A percentile compares a stretch with the other conserved stretches of the same genome.
Conservation (phyloP, 768 basidiomycete species). For the Rhizopogon vulgaris region DNA sequence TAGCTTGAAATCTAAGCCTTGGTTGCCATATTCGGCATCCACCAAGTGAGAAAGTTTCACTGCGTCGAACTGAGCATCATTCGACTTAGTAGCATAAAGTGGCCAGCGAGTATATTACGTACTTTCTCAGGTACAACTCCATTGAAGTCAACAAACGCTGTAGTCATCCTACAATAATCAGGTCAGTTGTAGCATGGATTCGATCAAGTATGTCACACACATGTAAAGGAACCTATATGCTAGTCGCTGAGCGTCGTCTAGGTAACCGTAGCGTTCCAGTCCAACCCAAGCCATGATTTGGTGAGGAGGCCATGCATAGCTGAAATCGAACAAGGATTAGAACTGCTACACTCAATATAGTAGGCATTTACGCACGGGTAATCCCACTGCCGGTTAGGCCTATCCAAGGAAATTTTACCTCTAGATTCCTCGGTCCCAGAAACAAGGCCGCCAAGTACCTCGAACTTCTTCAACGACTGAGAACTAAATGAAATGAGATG, state of each 20-base stretch:
- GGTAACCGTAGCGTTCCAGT: conserved; percentile 90
- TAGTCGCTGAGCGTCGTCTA: conserved; percentile 87
- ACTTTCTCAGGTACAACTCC: conserved; percentile 98
- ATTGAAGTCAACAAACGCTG: conserved; percentile 93
- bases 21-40: conserved; percentile 95
- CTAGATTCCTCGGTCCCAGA: conserved; percentile 96
- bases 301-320: conserved; percentile 90
- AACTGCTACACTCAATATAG: neutral
- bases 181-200: conserved; percentile 1
- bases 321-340: conserved; percentile 19
- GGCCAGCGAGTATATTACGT: conserved; percentile 4
- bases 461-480: conserved; percentile 88
- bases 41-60: conserved; percentile 94
- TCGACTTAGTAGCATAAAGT: neutral
- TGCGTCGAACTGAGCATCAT: conserved; percentile 70
- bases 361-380: conserved; percentile 63
- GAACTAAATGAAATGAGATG: conserved; percentile 42
- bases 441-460: conserved; percentile 91
- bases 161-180: conserved; percentile 67
- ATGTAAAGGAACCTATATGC: conserved; percentile 98
- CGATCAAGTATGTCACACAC: conserved; percentile 32
- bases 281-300: conserved; percentile 99
- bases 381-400: conserved; percentile 99
- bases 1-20: conserved; percentile 96
- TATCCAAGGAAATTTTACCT: conserved; percentile 90